These are phyloP conservation scores for Neofusicoccum parvum DNA, from an alignment of 2,329 filamentous ascomycete genomes.

Conservation along the genomic window DNA sequence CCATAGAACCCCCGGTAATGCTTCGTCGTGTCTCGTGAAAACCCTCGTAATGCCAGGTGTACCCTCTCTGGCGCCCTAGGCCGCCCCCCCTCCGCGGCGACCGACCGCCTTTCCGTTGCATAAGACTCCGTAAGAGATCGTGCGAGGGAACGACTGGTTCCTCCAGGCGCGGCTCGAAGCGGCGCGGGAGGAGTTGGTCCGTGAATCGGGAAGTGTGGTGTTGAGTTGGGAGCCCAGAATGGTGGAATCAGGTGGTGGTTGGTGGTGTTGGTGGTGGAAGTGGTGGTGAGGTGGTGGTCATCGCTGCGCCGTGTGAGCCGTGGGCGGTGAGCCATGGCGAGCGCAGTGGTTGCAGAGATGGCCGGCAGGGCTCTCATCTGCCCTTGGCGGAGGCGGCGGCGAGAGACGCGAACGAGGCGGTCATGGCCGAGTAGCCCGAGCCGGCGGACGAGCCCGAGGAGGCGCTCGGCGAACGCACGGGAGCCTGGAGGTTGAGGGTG, in stretches of 20 bases:
- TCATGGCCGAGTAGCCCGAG: slow-evolving; percentile 42
- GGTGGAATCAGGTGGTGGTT: not conserved
- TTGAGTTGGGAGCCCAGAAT: not conserved
- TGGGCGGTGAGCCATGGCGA: not conserved
- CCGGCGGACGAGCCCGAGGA: not conserved
- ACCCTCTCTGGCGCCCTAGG: not conserved
- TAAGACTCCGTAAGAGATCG: slow-evolving; percentile 10
- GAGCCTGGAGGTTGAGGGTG: slow-evolving; percentile 41
- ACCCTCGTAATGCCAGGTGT: not conserved
- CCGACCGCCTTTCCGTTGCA: slow-evolving; percentile 2
- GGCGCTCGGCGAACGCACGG: slow-evolving; percentile 34
- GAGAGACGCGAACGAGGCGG: slow-evolving; percentile 43
- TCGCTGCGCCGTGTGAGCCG: not conserved
- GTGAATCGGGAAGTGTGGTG: not conserved
- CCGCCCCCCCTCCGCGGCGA: not conserved
- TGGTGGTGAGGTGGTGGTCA: not conserved
- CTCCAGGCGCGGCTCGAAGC: not conserved
- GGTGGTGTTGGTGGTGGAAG: not conserved
- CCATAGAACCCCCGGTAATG: not conserved
- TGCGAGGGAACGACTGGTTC: not conserved
- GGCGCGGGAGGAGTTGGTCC: not conserved
- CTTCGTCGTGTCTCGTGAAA: not conserved
- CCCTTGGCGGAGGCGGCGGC: slow-evolving; percentile 24
- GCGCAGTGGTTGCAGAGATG: not conserved
- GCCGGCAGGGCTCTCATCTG: slow-evolving; percentile 1